Evolutionary conservation across 805 yeast genomes (phyloP).

Genomic region (Barnettozyma vustinii): DNA sequence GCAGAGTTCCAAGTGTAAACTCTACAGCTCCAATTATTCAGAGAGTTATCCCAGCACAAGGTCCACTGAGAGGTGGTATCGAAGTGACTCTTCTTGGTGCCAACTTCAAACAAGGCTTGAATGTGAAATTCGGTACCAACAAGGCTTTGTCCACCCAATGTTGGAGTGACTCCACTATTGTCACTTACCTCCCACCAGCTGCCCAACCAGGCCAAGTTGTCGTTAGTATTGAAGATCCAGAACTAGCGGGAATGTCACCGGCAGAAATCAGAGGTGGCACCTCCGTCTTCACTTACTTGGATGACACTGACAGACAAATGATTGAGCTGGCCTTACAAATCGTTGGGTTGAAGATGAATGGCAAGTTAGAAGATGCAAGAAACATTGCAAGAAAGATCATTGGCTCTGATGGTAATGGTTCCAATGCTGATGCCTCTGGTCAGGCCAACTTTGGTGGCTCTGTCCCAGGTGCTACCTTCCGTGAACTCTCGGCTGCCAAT

Average conservation of each 20-base stretch:
- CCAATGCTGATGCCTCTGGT: slow-evolving; percentile 11
- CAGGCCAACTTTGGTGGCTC: background rate
- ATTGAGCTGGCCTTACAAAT: slow-evolving; percentile 94
- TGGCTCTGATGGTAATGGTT: slow-evolving; percentile 41
- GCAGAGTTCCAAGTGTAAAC: slow-evolving; percentile 7
- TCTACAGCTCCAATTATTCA: slow-evolving; percentile 41
- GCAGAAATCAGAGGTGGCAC: slow-evolving; percentile 19
- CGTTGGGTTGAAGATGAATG: slow-evolving; percentile 95
- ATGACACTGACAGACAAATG: slow-evolving; percentile 91
- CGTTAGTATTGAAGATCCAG: slow-evolving; percentile 68
- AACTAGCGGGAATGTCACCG: slow-evolving; percentile 19
- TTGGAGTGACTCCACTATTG: slow-evolving; percentile 93
- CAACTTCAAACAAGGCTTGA: slow-evolving; percentile 77
- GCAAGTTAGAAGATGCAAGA: slow-evolving; percentile 89
- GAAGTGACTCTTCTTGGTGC: slow-evolving; percentile 89
- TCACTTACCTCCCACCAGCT: slow-evolving; percentile 91
- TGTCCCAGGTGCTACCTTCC: slow-evolving; percentile 7
- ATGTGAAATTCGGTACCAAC: slow-evolving; percentile 82
- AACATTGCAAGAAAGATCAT: slow-evolving; percentile 90
- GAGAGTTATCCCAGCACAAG: slow-evolving; percentile 90
- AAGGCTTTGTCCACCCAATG: slow-evolving; percentile 82
- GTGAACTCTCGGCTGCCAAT: slow-evolving; percentile 4
- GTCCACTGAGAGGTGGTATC: slow-evolving; percentile 93
- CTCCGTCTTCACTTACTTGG: slow-evolving; percentile 77
- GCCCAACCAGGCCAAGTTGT: slow-evolving; percentile 84